Conservation (phyloP, 2,329 filamentous ascomycete species). For the Aureobasidium sp. region DNA sequence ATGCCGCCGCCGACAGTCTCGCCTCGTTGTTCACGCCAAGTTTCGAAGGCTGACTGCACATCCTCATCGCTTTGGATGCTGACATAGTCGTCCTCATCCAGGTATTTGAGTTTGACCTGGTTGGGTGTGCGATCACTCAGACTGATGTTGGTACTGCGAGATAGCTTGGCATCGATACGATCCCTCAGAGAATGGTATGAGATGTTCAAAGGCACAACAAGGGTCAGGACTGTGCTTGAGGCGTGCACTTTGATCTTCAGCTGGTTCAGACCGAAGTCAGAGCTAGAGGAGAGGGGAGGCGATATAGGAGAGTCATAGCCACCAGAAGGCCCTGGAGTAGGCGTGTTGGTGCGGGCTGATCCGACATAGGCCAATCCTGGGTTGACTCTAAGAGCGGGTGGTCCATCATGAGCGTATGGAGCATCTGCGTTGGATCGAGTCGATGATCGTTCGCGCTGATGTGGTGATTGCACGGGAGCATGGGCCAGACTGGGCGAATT, state of each 20-base stretch:
- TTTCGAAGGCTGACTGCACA: constrained; percentile 89
- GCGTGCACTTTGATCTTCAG: constrained; percentile 95
- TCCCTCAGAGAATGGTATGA: constrained; percentile 90
- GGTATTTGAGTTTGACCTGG: constrained; percentile 79
- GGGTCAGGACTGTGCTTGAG: constrained; percentile 82
- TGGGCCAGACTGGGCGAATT: constrained; percentile 61
- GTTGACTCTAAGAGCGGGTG: constrained; percentile 38
- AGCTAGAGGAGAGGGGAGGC: constrained; percentile 29
- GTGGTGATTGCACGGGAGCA: constrained; percentile 59
- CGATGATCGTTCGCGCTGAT: constrained; percentile 53
- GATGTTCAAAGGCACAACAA: constrained; percentile 96
- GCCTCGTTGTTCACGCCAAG: constrained; percentile 73
- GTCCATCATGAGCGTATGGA: constrained; percentile 39
- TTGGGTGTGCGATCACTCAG: constrained; percentile 54
- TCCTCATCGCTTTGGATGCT: constrained; percentile 94
- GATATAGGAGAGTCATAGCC: constrained; percentile 34
- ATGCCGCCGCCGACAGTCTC: constrained; percentile 60
- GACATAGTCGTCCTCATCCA: constrained; percentile 88
- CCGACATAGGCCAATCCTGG: constrained; percentile 1
- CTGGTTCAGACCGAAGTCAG: constrained; percentile 45
- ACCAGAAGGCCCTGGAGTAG: background rate
- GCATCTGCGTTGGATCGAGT: constrained; percentile 11
- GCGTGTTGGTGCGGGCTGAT: constrained; percentile 5
- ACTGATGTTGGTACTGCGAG: constrained; percentile 74
- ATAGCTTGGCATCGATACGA: constrained; percentile 91